A percentile compares a stretch with the other conserved stretches of the same genome.
phyloP scores from a whole-genome alignment of 257 asterid genomes.

The Capsicum baccatum region DNA sequence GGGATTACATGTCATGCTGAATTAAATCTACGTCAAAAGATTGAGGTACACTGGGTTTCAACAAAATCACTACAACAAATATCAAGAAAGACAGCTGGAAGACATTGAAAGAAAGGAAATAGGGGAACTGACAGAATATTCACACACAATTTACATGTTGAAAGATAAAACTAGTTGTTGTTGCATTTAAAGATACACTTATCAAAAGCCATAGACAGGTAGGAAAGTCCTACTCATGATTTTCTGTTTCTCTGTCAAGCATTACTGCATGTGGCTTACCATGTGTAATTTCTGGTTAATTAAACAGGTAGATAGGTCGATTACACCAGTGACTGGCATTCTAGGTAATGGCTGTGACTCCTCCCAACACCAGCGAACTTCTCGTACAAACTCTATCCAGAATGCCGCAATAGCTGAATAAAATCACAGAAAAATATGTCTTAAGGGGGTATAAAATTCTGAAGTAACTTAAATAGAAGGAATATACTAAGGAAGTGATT shows the following conservation, averaged over 20 bases:
- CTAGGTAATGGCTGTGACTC: slow-evolving; percentile 89
- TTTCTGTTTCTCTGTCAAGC: neutral
- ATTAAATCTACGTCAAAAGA: neutral
- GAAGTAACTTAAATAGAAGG: neutral
- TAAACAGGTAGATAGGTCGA: slow-evolving; percentile 83
- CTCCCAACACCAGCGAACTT: slow-evolving; percentile 97
- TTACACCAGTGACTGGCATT: slow-evolving; percentile 65
- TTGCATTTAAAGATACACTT: neutral
- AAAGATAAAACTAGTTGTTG: neutral
- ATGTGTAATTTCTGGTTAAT: slow-evolving; percentile 87
- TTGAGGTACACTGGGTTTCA: neutral
- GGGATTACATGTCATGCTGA: neutral
- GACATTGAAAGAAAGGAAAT: neutral
- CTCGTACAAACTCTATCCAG: slow-evolving; percentile 95
- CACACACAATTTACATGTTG: neutral
- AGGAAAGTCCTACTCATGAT: neutral
- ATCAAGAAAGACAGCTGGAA: neutral
- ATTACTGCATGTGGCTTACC: slow-evolving; percentile 51
- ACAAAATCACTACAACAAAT: neutral
- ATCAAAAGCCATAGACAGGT: slow-evolving; percentile 3
- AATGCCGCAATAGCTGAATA: slow-evolving; percentile 81
- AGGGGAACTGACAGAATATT: neutral
- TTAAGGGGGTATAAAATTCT: slow-evolving; percentile 23
- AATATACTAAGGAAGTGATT: slow-evolving; percentile 15
- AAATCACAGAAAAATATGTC: slow-evolving; percentile 25